Base-by-base conservation (phyloP, 208 protist genomes). In the Trypanosoma lewisi region DNA sequence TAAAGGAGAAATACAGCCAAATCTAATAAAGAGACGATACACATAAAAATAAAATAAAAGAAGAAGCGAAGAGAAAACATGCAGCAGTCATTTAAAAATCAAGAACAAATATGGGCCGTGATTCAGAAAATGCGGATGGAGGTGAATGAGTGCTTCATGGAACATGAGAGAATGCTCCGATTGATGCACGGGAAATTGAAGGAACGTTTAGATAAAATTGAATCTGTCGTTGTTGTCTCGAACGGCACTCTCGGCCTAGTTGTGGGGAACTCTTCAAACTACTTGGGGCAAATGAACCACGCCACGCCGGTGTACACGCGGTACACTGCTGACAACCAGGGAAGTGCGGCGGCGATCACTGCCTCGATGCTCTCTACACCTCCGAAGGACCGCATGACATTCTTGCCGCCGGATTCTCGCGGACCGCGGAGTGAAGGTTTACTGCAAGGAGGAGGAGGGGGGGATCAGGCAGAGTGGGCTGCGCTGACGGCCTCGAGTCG, bases 91-190 rank as follows among this genome's bases (percentile, higher is more conserved):
- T 28, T 63, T 34, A 44, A 50, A 27, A 67, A 78, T 23, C 44
- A 65, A 41, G 79, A 86, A 45, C 67, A 81, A 67, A 59, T 88
- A 48, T 42, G 56, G 14, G 47, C 36, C 21, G 44, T 70, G 28
- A 45, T 92, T 12, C 68, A 66, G 19, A 45, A 70, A 28, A 65
- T 89, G 3, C 67, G 75, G 31, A 73, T 68, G 1, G 77, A 88
- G 28, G 52, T 77, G 2, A 77, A 89, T 42, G 81, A 88, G 1
- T 83, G 76, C 41, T 87, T 89, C 56, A 47, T 49, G 1, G 67
- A 80, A 31, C 85, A 92, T 55, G 75, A 92, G 62, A 63, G 77
- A 19, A 63, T 74, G 19, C 66, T 92, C 4, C 68, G 78, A 49
- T 31, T 77, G 2, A 64, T 82, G 11, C 86, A 89, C 58, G 65